Evolutionary conservation across 2,329 filamentous ascomycete genomes (phyloP).

Genomic region (Monosporascus sp.): DNA sequence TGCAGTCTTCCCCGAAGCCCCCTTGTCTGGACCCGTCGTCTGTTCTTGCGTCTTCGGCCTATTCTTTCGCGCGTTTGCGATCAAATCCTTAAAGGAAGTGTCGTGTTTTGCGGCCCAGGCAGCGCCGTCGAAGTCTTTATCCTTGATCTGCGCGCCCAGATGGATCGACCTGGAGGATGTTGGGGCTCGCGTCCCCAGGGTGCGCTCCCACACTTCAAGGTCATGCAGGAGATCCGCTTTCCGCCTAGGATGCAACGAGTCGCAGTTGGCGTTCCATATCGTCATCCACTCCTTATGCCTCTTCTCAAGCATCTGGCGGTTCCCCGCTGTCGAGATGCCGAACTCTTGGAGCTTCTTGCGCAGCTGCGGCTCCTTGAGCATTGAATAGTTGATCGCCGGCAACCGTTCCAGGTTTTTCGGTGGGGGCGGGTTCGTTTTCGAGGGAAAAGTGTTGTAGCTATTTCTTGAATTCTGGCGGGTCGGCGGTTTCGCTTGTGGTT

Average conservation of each 20-base stretch:
- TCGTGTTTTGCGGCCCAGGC: conserved; percentile 73
- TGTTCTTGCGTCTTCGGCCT: conserved; percentile 36
- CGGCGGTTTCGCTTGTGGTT: conserved; percentile 27
- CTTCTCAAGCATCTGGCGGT: conserved; percentile 64
- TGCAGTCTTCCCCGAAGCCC: conserved; percentile 10
- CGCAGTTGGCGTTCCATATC: conserved; percentile 95
- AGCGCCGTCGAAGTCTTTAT: conserved; percentile 81
- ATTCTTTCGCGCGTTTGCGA: conserved; percentile 66
- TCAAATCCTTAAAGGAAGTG: conserved; percentile 71
- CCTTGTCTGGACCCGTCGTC: conserved; percentile 12
- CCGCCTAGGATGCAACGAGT: conserved; percentile 67
- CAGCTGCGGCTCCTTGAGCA: conserved; percentile 74
- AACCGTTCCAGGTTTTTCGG: conserved; percentile 55
- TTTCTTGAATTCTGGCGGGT: conserved; percentile 1
- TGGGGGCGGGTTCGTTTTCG: conserved; percentile 14
- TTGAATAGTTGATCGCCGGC: conserved; percentile 77
- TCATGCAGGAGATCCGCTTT: conserved; percentile 72
- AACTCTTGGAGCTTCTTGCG: conserved; percentile 78
- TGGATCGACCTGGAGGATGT: conserved; percentile 32
- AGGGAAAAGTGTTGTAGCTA: conserved; percentile 11
- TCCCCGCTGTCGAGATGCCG: conserved; percentile 68
- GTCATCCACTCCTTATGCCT: conserved; percentile 93
- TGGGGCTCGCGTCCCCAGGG: conserved; percentile 61
- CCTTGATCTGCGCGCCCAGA: conserved; percentile 57
- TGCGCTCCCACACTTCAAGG: conserved; percentile 81